A percentile compares a stretch with the other conserved stretches of the same genome.
Conservation (phyloP, 352 stramenopile species). For the Phytophthora cajani region DNA sequence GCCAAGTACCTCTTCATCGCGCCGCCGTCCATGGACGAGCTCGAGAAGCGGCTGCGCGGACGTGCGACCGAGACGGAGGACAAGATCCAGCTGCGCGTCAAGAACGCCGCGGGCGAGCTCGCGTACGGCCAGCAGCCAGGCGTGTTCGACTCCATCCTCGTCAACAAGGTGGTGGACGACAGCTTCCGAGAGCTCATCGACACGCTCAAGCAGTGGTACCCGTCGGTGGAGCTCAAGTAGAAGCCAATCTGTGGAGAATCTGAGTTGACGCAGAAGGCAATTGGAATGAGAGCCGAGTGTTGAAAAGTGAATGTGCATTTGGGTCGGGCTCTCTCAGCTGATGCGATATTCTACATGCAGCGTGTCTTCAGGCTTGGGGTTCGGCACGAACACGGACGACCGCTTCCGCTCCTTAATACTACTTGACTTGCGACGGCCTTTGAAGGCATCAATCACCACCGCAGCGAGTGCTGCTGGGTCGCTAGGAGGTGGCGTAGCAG, state of each 20-base stretch:
- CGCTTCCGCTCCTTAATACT: conserved; percentile 13
- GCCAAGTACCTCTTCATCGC: conserved; percentile 97
- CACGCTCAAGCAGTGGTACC: conserved; percentile 83
- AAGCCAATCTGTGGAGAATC: not conserved
- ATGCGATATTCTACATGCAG: conserved; percentile 49
- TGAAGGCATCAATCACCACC: conserved; percentile 31
- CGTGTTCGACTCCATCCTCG: conserved; percentile 90
- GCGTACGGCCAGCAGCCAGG: conserved; percentile 86
- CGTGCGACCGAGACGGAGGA: conserved; percentile 97
- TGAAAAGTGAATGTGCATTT: not conserved
- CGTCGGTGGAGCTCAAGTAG: conserved; percentile 62
- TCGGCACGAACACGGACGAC: conserved; percentile 24
- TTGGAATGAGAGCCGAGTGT: not conserved
- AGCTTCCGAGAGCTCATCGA: conserved; percentile 75
- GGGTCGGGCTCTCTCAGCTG: not conserved
- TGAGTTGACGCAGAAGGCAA: not conserved
- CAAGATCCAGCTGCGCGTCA: conserved; percentile 92
- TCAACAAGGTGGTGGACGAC: conserved; percentile 90
- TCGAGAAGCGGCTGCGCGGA: conserved; percentile 95
- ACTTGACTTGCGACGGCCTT: conserved; percentile 13
- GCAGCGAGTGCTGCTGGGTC: conserved; percentile 16
- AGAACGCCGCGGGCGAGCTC: conserved; percentile 94
- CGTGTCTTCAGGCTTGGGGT: conserved; percentile 18
- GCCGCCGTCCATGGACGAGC: conserved; percentile 93
- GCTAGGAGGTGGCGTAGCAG: conserved; percentile 2